Evolutionary conservation across 768 basidiomycete genomes (phyloP), one percentile per base, ranked within the genome.

Genomic region (Exidia glandulosa): DNA sequence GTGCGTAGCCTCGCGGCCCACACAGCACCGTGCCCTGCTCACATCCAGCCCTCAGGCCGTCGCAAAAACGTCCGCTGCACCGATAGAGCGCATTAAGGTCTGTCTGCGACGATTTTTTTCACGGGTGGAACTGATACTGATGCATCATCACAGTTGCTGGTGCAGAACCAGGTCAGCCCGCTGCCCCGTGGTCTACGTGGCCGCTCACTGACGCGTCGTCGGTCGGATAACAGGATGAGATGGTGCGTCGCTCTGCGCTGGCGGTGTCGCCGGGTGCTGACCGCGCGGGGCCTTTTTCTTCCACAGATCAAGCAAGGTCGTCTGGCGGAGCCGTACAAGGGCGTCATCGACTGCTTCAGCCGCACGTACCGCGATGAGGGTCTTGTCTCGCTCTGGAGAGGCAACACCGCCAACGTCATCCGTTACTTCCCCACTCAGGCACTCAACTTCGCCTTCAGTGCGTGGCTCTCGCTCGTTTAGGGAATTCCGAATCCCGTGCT

Each of bases 361-460:
- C 90, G 96, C 66, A 97, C 94, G 61, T 95, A 94, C 83, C 77
- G 75, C 66, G 95, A 97, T 16, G 96, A 99, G 81, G 96, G 96
- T 74, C 77, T 96, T 58, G 81, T 93, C 63, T 89, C 96, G 25
- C 80, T 99, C 71, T 98, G 96, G 96, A 81, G 96, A 79, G 96
- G 96, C 76, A 99, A 99, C 86, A 98, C 95, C 61, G 95, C 96
- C 84, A 99, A 99, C 79, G 96, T 99, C 78, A 96, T 99, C 80
- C 94, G 96, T 74, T 99, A 99, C 89, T 99, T 99, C 93, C 96
- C 96, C 57, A 99, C 96, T 60, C 95, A 99, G 76, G 96, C 96
- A 41, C 78, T 98, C 69, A 99, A 99, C 90, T 98, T 99, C 70
- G 95, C 95, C 73, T 98, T 97, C 88, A 98, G 90, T 96, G 67